Percentiles rank a stretch among this genome's conserved stretches.
phyloP scores from a whole-genome alignment of 1,284 basidiomycete genomes.

The Mrakiaceae sp. region DNA sequence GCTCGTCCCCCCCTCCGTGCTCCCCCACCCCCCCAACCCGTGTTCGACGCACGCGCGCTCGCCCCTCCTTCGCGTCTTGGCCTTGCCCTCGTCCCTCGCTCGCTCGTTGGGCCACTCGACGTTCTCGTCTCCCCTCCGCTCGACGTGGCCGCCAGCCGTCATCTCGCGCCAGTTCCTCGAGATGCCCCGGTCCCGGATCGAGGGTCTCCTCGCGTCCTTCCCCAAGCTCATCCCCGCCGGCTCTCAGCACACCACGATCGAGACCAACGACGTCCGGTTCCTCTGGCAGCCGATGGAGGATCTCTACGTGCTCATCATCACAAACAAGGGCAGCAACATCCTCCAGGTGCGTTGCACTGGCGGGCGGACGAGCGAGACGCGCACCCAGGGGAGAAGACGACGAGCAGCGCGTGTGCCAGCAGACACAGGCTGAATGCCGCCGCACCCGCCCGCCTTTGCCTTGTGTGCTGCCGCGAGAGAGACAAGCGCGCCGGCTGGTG shows the following conservation, averaged over 20 bases:
- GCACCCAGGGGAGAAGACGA: constrained; percentile 2
- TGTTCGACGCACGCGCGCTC: not conserved
- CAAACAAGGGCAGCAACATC: constrained; percentile 96
- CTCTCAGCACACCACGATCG: constrained; percentile 93
- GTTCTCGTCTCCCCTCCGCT: not conserved
- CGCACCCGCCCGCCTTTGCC: too few relatives aligned
- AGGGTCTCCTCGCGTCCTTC: constrained; percentile 91
- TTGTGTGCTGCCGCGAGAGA: too few relatives aligned
- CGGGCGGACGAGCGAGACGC: not conserved
- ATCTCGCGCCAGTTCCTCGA: constrained; percentile 94
- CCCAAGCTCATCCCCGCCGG: constrained; percentile 95
- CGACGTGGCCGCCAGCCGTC: constrained; percentile 52
- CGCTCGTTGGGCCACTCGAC: not conserved
- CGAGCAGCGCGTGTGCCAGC: not conserved
- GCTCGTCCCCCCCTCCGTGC: not conserved
- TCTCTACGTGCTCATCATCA: constrained; percentile 93
- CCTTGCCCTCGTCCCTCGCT: not conserved
- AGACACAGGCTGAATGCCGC: too few relatives aligned
- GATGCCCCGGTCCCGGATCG: constrained; percentile 83
- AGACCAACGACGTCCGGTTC: constrained; percentile 85
- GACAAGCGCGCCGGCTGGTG: too few relatives aligned
- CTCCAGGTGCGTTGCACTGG: constrained; percentile 43
- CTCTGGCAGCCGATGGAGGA: constrained; percentile 98
- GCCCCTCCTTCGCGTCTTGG: not conserved
- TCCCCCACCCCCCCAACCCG: not conserved